phyloP scores from a whole-genome alignment of 106 monocot genomes.

The Dendrobium catenatum region DNA sequence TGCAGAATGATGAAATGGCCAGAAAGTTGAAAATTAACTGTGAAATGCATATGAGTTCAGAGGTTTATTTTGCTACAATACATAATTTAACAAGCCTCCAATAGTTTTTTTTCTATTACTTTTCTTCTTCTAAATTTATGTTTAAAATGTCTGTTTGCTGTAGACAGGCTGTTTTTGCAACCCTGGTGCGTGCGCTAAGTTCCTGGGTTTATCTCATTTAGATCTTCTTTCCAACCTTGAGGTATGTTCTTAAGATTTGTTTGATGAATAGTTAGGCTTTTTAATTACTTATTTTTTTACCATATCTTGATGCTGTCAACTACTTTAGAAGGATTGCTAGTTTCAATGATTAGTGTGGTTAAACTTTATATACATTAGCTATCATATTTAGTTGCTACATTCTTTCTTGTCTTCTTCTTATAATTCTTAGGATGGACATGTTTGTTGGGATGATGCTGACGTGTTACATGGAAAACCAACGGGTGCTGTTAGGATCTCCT shows the following conservation, averaged over 20 bases:
- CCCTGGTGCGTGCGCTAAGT: constrained; percentile 96
- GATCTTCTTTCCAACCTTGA: constrained; percentile 88
- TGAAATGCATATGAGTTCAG: background rate
- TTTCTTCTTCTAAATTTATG: background rate
- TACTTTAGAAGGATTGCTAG: background rate
- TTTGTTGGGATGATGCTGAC: constrained; percentile 98
- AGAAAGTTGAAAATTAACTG: background rate
- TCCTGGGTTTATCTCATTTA: constrained; percentile 71
- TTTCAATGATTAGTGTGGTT: background rate
- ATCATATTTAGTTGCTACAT: background rate
- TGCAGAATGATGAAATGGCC: background rate
- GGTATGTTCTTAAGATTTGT: constrained; percentile 26
- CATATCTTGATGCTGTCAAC: background rate
- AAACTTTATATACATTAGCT: background rate
- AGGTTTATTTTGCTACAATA: too few relatives aligned
- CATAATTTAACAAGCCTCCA: background rate
- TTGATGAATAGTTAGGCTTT: background rate
- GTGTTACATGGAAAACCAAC: constrained; percentile 89
- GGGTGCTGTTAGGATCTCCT: constrained; percentile 88
- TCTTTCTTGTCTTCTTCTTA: background rate
- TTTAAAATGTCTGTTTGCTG: constrained; percentile 7
- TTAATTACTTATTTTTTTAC: background rate
- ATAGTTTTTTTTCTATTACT: background rate
- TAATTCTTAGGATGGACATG: constrained; percentile 73
- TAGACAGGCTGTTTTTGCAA: constrained; percentile 99